A percentile compares a stretch with the other conserved stretches of the same genome.
Evolutionary conservation across 1,284 basidiomycete species (phyloP).

Genomic region (Puccinia novopanici): DNA sequence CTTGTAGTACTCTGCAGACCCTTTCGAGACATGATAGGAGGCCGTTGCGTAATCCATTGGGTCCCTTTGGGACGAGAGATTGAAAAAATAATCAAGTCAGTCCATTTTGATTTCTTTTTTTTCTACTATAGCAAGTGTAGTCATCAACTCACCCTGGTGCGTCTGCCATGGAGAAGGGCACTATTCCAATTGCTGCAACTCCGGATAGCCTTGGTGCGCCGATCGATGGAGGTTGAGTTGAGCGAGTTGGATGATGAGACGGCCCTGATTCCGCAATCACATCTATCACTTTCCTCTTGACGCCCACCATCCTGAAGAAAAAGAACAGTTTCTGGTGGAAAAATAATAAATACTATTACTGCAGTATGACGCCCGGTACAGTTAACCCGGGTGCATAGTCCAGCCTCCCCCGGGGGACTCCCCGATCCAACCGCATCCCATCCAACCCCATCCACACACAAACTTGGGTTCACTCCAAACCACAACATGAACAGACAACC

Average conservation of each 20-base stretch:
- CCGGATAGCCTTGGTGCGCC: conserved; percentile 20
- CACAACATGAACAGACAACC: too few species aligned
- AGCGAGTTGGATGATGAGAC: conserved; percentile 1
- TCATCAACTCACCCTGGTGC: conserved; percentile 22
- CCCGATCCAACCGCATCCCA: too few species aligned
- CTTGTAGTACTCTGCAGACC: conserved; percentile 17
- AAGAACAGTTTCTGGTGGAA: too few species aligned
- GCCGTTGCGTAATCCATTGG: conserved; percentile 43
- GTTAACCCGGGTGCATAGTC: too few species aligned
- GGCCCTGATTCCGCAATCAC: background rate
- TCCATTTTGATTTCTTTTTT: background rate
- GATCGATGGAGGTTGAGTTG: conserved; percentile 17
- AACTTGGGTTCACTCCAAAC: too few species aligned
- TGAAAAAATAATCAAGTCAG: background rate
- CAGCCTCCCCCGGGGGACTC: too few species aligned
- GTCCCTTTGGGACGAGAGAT: background rate
- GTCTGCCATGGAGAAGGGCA: conserved; percentile 43
- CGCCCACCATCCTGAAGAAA: conserved; percentile 2
- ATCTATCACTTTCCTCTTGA: background rate
- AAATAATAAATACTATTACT: too few species aligned
- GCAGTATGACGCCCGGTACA: too few species aligned
- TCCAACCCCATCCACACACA: too few species aligned
- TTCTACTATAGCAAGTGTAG: background rate
- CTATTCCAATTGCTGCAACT: conserved; percentile 37
- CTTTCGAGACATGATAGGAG: conserved; percentile 31